Base-by-base conservation (phyloP, 768 basidiomycete species). In the Erythrobasidium yunnanense region DNA sequence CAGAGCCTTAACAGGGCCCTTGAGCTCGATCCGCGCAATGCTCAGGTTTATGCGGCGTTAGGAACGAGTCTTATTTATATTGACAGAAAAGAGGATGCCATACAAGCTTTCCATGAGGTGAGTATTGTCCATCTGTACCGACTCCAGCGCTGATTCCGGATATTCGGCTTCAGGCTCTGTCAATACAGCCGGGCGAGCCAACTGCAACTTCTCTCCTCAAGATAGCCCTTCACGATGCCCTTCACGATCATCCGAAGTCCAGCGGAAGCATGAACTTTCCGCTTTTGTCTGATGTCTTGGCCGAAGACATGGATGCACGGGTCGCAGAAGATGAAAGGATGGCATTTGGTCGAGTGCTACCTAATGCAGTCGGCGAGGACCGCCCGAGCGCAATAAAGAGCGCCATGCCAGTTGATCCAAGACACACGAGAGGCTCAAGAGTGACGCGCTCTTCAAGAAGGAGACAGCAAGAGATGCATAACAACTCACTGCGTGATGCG, bases 21-120 rank as follows among this genome's bases (percentile, higher is more conserved):
- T 20, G 84, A 87, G 73, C 82, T 96, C 33, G 89, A 96, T 70
- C 85, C 90, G n/a, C 82, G 87, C 32, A 83, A 87, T 67, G 80
- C 87, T 0, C 81, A 84, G 11, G 90, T 90, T 1, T 83, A 91
- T 55, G 86, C 87, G 2, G 89, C 88, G 73, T 79, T 96, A 0
- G 95, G 90, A n/a, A 84, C 95, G 75, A 85, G 93, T 1, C 80
- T 86, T 71, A 90, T 95, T 70, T 78, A 88, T 18, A 77, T 84
- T 69, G 83, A 83, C 23, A 80, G 88, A 52, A 76, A 85, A 4
- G 85, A 92, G 70, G 81, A 81, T 13, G 88, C 93, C 1, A 91
- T 99, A 70, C 78, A 89, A 35, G 85, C 85, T 67, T 97, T 95
- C 70, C 95, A 99, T 74, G 88, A 92, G 79, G 92, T 90, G 58